Percentiles rank a stretch among this genome's conserved stretches.
Conservation (phyloP, 2,329 filamentous ascomycete species). For the Xylariaceae sp. region DNA sequence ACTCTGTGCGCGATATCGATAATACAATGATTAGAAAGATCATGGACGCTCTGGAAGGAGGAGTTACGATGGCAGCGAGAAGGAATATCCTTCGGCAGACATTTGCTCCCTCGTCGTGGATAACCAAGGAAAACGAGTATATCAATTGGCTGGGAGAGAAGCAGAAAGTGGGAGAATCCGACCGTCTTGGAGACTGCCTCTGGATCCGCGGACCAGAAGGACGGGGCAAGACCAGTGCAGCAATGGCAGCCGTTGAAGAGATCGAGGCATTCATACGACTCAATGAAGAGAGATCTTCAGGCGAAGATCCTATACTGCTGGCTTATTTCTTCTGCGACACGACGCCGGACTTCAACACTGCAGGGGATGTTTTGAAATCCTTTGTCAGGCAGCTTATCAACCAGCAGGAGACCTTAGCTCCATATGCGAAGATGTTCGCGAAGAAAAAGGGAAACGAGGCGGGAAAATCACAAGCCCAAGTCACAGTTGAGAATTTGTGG, state of each 20-base stretch:
- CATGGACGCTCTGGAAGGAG: constrained; percentile 34
- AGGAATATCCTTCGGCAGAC: constrained; percentile 29
- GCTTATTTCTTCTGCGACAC: constrained; percentile 44
- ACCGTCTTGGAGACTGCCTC: constrained; percentile 31
- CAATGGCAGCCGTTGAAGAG: constrained; percentile 37
- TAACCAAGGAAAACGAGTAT: constrained; percentile 37
- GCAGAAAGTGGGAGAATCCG: not conserved
- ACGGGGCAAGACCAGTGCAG: constrained; percentile 41
- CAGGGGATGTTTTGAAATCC: constrained; percentile 41
- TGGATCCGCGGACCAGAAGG: constrained; percentile 42
- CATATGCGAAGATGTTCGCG: constrained; percentile 36
- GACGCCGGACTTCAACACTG: constrained; percentile 35
- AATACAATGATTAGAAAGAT: constrained; percentile 31
- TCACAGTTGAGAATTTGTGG: constrained; percentile 40
- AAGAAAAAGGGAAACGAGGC: constrained; percentile 33
- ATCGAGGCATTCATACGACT: constrained; percentile 31
- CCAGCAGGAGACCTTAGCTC: constrained; percentile 33
- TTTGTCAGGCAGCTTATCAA: constrained; percentile 38
- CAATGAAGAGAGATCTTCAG: constrained; percentile 20
- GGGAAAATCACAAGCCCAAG: constrained; percentile 29
- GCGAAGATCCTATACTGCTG: constrained; percentile 31
- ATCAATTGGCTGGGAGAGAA: constrained; percentile 33
- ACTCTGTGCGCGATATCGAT: constrained; percentile 38
- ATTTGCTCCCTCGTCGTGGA: constrained; percentile 38
- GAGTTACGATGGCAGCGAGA: constrained; percentile 34